These are phyloP conservation scores for Reutealis trisperma DNA, from an alignment of 345 rosid species.

Conservation along the genomic window DNA sequence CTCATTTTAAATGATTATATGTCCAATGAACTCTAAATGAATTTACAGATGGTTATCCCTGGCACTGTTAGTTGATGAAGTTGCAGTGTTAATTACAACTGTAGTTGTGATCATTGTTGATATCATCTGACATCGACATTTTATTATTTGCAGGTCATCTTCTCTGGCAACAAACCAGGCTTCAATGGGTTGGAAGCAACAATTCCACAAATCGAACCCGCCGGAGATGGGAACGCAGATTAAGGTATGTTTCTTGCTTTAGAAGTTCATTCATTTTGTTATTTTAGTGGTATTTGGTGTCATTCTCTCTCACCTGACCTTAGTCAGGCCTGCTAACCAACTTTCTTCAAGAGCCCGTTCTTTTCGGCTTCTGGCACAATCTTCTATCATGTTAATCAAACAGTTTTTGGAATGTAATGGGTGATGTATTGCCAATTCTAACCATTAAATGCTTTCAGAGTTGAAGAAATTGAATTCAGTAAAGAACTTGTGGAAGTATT, in stretches of 20 bases:
- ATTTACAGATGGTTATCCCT: background rate
- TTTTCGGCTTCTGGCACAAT: background rate
- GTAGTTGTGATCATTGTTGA: background rate
- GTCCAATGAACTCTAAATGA: background rate
- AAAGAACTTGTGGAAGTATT: too few relatives aligned
- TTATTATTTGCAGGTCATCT: constrained; percentile 25
- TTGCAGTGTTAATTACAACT: background rate
- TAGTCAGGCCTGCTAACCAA: background rate
- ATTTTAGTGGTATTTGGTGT: background rate
- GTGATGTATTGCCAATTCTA: background rate
- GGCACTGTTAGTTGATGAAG: background rate
- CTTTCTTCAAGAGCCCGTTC: background rate
- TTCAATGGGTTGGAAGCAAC: constrained; percentile 29
- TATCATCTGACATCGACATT: background rate
- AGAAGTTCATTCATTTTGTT: background rate
- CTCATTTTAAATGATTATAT: too few relatives aligned
- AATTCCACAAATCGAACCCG: constrained; percentile 15
- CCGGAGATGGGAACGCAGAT: constrained; percentile 12
- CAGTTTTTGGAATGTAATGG: background rate
- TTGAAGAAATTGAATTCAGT: background rate
- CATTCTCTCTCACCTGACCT: background rate
- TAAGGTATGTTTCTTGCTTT: constrained; percentile 21
- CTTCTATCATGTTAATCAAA: background rate
- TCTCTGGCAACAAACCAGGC: constrained; percentile 32
- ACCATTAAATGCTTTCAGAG: background rate